Evolutionary conservation across 2,329 filamentous ascomycete species (phyloP).

Genomic region (Phyllosticta citrichinensis): DNA sequence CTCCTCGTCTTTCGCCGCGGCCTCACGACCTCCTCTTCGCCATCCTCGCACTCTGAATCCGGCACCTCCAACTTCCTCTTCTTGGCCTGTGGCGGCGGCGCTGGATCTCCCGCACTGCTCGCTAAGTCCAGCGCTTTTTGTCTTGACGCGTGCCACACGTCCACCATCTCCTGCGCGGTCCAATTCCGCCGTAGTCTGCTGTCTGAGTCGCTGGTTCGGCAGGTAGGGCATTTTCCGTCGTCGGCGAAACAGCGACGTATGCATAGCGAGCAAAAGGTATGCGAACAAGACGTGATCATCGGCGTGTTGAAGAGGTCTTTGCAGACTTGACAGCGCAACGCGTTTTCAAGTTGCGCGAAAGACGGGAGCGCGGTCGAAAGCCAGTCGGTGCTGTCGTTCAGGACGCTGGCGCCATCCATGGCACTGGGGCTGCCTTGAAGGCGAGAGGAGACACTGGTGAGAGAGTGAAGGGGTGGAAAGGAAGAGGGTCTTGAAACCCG

Average conservation of each 20-base stretch:
- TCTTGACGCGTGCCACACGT: slow-evolving; percentile 61
- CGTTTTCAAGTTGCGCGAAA: slow-evolving; percentile 65
- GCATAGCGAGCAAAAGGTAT: slow-evolving; percentile 94
- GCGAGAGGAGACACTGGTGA: neutral
- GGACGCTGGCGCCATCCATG: neutral
- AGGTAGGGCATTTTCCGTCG: slow-evolving; percentile 82
- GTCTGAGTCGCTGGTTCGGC: slow-evolving; percentile 69
- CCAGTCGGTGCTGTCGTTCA: slow-evolving; percentile 72
- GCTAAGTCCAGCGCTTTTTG: slow-evolving; percentile 55
- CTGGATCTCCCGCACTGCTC: slow-evolving; percentile 20
- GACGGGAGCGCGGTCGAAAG: slow-evolving; percentile 56
- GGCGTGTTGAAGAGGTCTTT: slow-evolving; percentile 95
- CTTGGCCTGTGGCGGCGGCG: slow-evolving; percentile 18
- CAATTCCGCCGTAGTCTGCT: slow-evolving; percentile 76
- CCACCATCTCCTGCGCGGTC: slow-evolving; percentile 74
- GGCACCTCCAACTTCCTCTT: slow-evolving; percentile 45
- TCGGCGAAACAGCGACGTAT: slow-evolving; percentile 76
- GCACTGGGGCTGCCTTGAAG: neutral
- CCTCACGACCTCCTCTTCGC: slow-evolving; percentile 37
- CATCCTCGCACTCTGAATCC: slow-evolving; percentile 38
- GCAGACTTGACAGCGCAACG: slow-evolving; percentile 90
- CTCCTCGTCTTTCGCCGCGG: slow-evolving; percentile 33
- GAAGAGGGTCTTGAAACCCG: neutral
- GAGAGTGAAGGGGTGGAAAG: neutral
- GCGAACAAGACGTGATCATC: slow-evolving; percentile 87